Base-by-base conservation (phyloP, 768 basidiomycete genomes). In the Sporobolomyces roseus region DNA sequence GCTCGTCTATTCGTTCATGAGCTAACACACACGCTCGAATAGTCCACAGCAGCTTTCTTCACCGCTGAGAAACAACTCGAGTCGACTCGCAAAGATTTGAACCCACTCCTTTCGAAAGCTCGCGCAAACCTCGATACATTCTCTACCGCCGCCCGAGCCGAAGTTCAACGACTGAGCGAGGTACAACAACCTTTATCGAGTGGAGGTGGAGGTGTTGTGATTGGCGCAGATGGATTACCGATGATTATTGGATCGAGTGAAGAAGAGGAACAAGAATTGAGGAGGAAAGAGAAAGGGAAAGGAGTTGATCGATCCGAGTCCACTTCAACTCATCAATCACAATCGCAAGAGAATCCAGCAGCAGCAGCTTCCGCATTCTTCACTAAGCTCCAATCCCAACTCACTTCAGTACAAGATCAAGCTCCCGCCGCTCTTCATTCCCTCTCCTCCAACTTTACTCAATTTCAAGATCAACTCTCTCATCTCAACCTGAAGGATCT, bases 401-500 rank as follows among this genome's bases (percentile, higher is more conserved):
- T 76, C 35, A 30, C 63, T n/a, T 66, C 66, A 4, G 45, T 64
- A 55, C 66, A 65, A n/a, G 45, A 32, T 33, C 58, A 46, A 46
- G 58, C 58, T n/a, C 46, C 58, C 5, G 41, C 32, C 55, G 56
- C 56, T 16, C 56, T 59, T 43, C 49, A 63, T 2, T 30, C 52
- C 38, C 58, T 74, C 54, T 50, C 67, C 43, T 49, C 68, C n/a
- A 68, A 70, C 45, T 43, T 74, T 23, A 29, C 53, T 29, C 68
- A 70, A 27, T 46, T 70, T 23, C 66, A 70, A 60, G 35, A 74
- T 30, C 74, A 78, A 65, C 74, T 80, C 68, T 76, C 78, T 64
- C 64, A 79, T 16, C 73, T 79, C 64, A 66, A 75, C 65, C 68
- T 65, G 51, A 75, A 63, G 78, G 80, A 51, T 77, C 78, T 14